phyloP scores from a whole-genome alignment of 495 filamentous ascomycete genomes.

The Penicillium steckii region DNA sequence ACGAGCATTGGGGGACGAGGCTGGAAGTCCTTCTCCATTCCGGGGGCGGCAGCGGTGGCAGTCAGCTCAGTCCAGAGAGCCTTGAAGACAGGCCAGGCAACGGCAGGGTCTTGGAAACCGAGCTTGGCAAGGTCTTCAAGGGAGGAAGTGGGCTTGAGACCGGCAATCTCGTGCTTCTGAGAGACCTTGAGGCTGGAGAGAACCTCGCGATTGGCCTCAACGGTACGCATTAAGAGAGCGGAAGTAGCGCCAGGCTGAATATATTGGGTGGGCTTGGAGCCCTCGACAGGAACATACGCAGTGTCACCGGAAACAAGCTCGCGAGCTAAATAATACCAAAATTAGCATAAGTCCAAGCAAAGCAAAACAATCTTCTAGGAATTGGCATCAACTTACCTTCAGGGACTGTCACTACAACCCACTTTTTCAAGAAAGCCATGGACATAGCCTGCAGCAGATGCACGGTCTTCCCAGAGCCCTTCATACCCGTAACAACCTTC shows the following conservation, averaged over 20 bases:
- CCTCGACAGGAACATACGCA: slow-evolving; percentile 70
- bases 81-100: slow-evolving; percentile 79
- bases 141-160: slow-evolving; percentile 56
- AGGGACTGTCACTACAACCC: slow-evolving; percentile 89
- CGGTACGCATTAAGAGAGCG: slow-evolving; percentile 66
- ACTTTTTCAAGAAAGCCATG: slow-evolving; percentile 77
- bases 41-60: slow-evolving; percentile 48
- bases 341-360: slow-evolving; percentile 10
- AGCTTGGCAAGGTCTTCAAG: slow-evolving; percentile 66
- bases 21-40: slow-evolving; percentile 33
- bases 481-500: slow-evolving; percentile 69
- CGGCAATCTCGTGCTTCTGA: slow-evolving; percentile 55
- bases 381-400: slow-evolving; percentile 60
- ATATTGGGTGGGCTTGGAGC: slow-evolving; percentile 60
- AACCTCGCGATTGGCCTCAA: slow-evolving; percentile 67
- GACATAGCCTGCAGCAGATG: slow-evolving; percentile 82
- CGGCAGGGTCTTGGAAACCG: slow-evolving; percentile 70
- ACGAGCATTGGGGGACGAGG: slow-evolving; percentile 77
- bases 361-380: background rate
- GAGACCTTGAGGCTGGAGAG: slow-evolving; percentile 58
- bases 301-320: slow-evolving; percentile 78
- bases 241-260: slow-evolving; percentile 74
- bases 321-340: slow-evolving; percentile 55
- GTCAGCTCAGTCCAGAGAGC: slow-evolving; percentile 79
- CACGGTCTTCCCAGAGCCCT: slow-evolving; percentile 79